Evolutionary conservation across 257 asterid species (phyloP), one percentile per base, ranked within the genome.

Genomic region (Solanum tarijense): DNA sequence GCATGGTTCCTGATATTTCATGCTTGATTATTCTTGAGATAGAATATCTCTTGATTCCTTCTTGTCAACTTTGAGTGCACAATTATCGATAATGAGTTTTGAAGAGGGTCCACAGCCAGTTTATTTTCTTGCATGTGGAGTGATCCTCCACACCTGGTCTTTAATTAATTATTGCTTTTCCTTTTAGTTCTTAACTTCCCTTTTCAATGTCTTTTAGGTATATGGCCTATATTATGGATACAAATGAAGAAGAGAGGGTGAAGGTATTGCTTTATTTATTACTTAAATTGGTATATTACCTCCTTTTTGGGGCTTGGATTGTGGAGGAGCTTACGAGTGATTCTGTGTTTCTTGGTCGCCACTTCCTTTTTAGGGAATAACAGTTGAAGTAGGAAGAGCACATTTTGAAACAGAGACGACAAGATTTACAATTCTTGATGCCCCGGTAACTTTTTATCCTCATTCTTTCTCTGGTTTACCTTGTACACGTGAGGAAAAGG

Each of bases 211-310:
- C 55, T 86, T 73, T 20, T 89, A 98, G 99, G 99, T 98, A 98
- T 83, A 98, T 98, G 99, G 98, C 99, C 12, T 98, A 95, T 90
- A 98, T 98, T 88, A 96, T 98, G 99, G 99, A 98, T 89, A 98
- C 99, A 79, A 98, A 98, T 89, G 99, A 98, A 90, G 99, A 98
- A 91, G 99, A 98, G 94, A 93, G 99, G 90, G 96, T 86, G 81
- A 96, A 96, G 99, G 99, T 98, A 92, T 75, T 82, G 25, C 41
- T 36, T 58, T 66, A 39, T 43, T 58, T 52, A 21, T 18, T 48
- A 48, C 39, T 31, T 82, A 82, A 31, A 31, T 82, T 46, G 29
- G 68, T 81, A 16, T 38, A 31, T 9, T 18, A 23, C 31, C 11
- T 31, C 27, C 39, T 48, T 87, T 72, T 87, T 48, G 11, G 62